Evolutionary conservation across 768 basidiomycete genomes (phyloP).

Genomic region (Gloeostereum incarnatum): DNA sequence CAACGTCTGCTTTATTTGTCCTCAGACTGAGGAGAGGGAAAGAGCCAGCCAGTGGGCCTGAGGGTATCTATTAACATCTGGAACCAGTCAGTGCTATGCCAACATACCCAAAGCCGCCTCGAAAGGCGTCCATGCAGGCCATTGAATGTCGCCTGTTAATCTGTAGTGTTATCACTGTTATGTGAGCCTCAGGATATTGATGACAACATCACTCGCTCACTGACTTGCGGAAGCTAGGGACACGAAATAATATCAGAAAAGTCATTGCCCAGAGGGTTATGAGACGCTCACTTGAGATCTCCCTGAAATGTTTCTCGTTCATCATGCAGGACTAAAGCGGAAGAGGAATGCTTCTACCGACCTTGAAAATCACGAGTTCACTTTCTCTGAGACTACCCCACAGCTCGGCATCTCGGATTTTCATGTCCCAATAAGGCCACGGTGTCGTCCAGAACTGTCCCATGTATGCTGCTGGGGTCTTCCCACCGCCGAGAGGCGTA

Average conservation of each 20-base stretch:
- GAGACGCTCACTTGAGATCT: conserved; percentile 71
- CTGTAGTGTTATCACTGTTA: conserved; percentile 27
- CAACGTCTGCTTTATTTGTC: conserved; percentile 95
- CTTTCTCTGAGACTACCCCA: conserved; percentile 43
- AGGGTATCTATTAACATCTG: neutral
- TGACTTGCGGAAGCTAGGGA: conserved; percentile 72
- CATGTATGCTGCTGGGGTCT: conserved; percentile 12
- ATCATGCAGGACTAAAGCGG: neutral
- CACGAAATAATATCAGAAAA: neutral
- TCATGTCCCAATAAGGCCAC: conserved; percentile 72
- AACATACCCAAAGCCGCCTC: conserved; percentile 55
- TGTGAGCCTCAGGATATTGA: neutral
- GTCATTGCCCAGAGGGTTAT: neutral
- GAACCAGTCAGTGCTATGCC: neutral
- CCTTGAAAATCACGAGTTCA: conserved; percentile 81
- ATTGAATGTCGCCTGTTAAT: conserved; percentile 80
- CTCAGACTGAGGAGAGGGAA: conserved; percentile 81
- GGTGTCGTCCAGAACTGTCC: conserved; percentile 68
- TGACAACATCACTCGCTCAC: conserved; percentile 13
- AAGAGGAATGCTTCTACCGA: conserved; percentile 14
- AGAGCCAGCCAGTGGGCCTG: conserved; percentile 69
- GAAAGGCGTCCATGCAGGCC: conserved; percentile 79
- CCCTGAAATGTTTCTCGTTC: conserved; percentile 35
- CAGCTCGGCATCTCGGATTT: conserved; percentile 37
- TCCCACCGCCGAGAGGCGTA: conserved; percentile 41